Conservation (phyloP, 805 yeast species). For the Myxozyma kluyveri region DNA sequence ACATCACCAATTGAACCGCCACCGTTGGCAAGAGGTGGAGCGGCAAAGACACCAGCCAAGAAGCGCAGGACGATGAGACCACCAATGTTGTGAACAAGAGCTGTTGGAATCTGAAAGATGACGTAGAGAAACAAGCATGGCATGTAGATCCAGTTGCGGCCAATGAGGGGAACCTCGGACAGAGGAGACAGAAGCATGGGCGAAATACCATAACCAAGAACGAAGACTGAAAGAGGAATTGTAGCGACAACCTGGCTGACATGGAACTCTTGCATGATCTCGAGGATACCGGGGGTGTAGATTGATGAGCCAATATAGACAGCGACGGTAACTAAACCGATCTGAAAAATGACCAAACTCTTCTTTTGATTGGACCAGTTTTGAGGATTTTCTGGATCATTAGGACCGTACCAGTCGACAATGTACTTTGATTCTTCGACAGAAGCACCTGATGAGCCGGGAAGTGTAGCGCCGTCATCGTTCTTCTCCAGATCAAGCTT, state of each 20-base stretch:
- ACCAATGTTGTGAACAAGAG: constrained; percentile 49
- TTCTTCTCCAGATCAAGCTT: too few relatives aligned
- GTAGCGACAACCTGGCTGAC: constrained; percentile 48
- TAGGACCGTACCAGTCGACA: constrained; percentile 29
- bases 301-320: constrained; percentile 58
- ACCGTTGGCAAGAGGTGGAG: constrained; percentile 59
- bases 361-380: constrained; percentile 53
- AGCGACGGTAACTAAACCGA: constrained; percentile 49
- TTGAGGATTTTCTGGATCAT: constrained; percentile 44
- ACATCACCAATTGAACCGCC: constrained; percentile 58
- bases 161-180: constrained; percentile 53
- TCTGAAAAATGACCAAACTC: constrained; percentile 41
- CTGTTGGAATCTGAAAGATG: constrained; percentile 55
- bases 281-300: constrained; percentile 51
- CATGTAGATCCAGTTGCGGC: constrained; percentile 53
- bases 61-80: constrained; percentile 51
- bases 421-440: background rate
- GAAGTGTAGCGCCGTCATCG: too few relatives aligned
- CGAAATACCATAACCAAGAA: constrained; percentile 60
- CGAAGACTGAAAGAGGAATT: constrained; percentile 53
- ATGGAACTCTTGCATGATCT: constrained; percentile 46
- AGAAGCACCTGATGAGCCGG: too few relatives aligned
- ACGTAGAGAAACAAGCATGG: constrained; percentile 47
- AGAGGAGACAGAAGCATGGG: constrained; percentile 59
- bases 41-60: constrained; percentile 55